phyloP scores from a whole-genome alignment of 805 yeast genomes.

The Candida montana region DNA sequence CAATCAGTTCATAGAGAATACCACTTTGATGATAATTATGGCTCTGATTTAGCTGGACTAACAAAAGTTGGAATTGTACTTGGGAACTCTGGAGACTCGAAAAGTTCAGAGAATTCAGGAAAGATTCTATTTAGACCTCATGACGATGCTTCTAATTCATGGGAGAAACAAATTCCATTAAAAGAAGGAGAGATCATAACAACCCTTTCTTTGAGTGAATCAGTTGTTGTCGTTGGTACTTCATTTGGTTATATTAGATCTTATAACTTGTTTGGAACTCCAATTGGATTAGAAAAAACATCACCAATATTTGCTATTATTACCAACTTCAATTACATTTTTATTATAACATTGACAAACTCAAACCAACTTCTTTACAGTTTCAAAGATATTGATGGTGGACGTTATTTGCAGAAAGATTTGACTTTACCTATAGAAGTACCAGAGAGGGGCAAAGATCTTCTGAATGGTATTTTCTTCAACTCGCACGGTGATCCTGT shows the following conservation, averaged over 20 bases:
- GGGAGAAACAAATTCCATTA: slow-evolving; percentile 64
- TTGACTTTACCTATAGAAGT: slow-evolving; percentile 37
- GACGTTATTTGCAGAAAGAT: slow-evolving; percentile 44
- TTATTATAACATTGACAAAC: slow-evolving; percentile 28
- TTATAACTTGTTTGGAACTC: slow-evolving; percentile 69
- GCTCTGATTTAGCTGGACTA: slow-evolving; percentile 72
- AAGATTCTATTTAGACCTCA: slow-evolving; percentile 67
- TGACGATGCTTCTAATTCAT: slow-evolving; percentile 51
- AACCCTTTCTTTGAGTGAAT: slow-evolving; percentile 59
- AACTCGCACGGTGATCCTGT: slow-evolving; percentile 89
- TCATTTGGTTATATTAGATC: slow-evolving; percentile 68
- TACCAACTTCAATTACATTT: slow-evolving; percentile 25
- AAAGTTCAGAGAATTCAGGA: slow-evolving; percentile 31
- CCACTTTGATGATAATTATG: slow-evolving; percentile 72
- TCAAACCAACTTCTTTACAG: slow-evolving; percentile 29
- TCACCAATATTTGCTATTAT: slow-evolving; percentile 60
- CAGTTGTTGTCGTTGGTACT: slow-evolving; percentile 63
- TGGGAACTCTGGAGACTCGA: slow-evolving; percentile 39
- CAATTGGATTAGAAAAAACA: slow-evolving; percentile 61
- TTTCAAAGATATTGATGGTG: slow-evolving; percentile 42
- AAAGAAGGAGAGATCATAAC: slow-evolving; percentile 53
- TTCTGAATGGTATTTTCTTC: slow-evolving; percentile 70
- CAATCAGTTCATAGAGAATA: slow-evolving; percentile 69
- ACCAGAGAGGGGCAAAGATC: slow-evolving; percentile 14
- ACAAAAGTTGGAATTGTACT: slow-evolving; percentile 62